Evolutionary conservation across 164 flowering plant species (phyloP).

Genomic region (Brasenia schreberi): DNA sequence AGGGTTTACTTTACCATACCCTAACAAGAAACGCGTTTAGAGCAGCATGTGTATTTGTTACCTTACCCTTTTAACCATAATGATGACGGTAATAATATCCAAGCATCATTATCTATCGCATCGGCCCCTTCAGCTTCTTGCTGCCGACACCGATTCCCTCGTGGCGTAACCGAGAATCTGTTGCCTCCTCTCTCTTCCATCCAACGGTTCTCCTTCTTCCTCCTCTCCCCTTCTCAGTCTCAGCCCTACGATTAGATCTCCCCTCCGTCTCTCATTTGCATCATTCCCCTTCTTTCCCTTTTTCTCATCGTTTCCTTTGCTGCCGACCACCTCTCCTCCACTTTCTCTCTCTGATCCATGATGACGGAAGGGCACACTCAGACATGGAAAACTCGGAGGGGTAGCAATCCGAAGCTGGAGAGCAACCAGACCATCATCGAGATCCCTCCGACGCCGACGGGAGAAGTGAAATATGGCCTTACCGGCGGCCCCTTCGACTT

Average conservation of each 20-base stretch:
- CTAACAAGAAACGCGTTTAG: no score
- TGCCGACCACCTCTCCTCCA: neutral
- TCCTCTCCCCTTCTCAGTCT: neutral
- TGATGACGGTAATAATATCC: no score
- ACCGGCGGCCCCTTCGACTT: constrained; percentile 5
- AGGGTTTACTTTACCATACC: no score
- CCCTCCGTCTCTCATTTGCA: neutral
- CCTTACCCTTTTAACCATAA: no score
- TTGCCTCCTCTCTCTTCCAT: constrained; percentile 1
- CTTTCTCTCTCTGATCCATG: constrained; percentile 10
- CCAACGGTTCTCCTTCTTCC: neutral
- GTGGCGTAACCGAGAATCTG: constrained; percentile 33
- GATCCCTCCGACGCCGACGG: constrained; percentile 68
- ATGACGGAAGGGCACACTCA: constrained; percentile 48
- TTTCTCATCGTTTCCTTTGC: neutral
- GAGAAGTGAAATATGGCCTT: constrained; percentile 24
- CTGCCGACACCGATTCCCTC: constrained; percentile 22
- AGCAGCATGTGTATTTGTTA: no score
- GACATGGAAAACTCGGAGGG: constrained; percentile 53
- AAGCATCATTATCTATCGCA: no score
- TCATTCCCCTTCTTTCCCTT: neutral
- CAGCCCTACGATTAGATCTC: constrained; percentile 1
- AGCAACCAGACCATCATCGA: constrained; percentile 37
- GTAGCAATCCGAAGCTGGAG: constrained; percentile 56
- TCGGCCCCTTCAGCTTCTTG: neutral